Base-by-base conservation (phyloP, 2,329 filamentous ascomycete genomes). In the Fusarium nanum region DNA sequence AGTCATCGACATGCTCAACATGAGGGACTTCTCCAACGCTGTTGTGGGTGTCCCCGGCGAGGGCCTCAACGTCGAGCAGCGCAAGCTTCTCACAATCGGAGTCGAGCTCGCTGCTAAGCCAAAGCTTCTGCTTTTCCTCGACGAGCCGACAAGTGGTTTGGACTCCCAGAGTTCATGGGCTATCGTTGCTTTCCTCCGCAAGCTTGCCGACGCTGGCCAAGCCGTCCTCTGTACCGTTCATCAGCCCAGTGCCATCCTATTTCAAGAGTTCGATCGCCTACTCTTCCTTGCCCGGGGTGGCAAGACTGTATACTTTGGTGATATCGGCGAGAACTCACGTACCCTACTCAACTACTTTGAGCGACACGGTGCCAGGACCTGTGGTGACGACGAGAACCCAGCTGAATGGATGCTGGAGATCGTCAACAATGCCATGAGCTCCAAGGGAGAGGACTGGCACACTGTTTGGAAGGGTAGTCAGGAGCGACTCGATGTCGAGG, bases 361-460 rank as follows among this genome's bases (percentile, higher is more conserved):
- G 74, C 74, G 78, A 13, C 87, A 91, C 58, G 91, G 91, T 7
- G 89, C 87, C 2, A 82, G 87, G 5, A 79, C 81, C 47, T 92
- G 91, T 61, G 83, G 82, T 11, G 78, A 84, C 3, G 84, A 88
- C 1, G 90, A 91, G 64, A 93, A 93, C 71, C 91, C 92, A 0
- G 92, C 92, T 3, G 92, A 94, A 78, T 93, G 88, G 81, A 93
- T 93, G 88, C 84, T 93, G 9, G 83, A 87, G 69, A 78, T 85
- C 18, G 82, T 84, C 55, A 83, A 83, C 58, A 77, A 80, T 11
- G 79, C 80, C 1, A 70, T 66, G 6, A 84, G 83, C 69, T 73
- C 75, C 18, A 57, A 77, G 6, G 80, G 80, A 9, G 67, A 80
- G 37, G 87, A 93, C 73, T 94, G 92, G 92, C 88, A 91, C 73